Base-by-base conservation (phyloP, 2,329 filamentous ascomycete genomes). In the Colletotrichum sp. region DNA sequence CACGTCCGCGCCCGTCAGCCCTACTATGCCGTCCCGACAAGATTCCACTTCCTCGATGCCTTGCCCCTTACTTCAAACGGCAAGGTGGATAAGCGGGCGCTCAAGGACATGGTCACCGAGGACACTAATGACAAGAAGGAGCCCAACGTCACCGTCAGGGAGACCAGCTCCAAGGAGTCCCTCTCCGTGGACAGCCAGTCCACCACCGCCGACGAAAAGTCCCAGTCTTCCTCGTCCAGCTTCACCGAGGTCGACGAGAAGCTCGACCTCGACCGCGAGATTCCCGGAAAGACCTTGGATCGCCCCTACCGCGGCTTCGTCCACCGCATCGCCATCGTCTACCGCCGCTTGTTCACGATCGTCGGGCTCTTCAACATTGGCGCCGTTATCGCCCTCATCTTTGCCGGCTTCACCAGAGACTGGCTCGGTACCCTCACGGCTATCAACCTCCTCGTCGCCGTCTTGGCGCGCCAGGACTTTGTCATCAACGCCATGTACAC, bases 311-410 rank as follows among this genome's bases (percentile, higher is more conserved):
- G 86, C 64, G 85, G 84, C 66, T 77, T 89, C 48, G 82, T 85
- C 32, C 83, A 86, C 79, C 84, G 85, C 26, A 81, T 90, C 73
- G 85, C 91, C 78, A 89, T 89, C 68, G 84, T 89, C 28, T 92
- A 92, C 78, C 88, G 91, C 36, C 86, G 88, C 8, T 86, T 92
- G 7, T 92, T 92, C 81, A 88, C 88, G 60, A 64, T 91, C 12
- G 84, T 91, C 26, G 87, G 89, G 75, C 77, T 90, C 36, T 80
- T 84, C 75, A 92, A 92, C 78, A 78, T 88, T 59, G 85, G 84
- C 48, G 89, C 89, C 32, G 83, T 90, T 69, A 79, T 87, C 76
- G 83, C 83, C 65, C 82, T 90, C 67, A 78, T 89, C 26, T 79
- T 84, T 52, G 79, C 69, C 7, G 71, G 75, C 14, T 32, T 70